These are phyloP conservation scores for Camellia lanceoleosa DNA, from an alignment of 148 eudicot species.

Conservation along the genomic window DNA sequence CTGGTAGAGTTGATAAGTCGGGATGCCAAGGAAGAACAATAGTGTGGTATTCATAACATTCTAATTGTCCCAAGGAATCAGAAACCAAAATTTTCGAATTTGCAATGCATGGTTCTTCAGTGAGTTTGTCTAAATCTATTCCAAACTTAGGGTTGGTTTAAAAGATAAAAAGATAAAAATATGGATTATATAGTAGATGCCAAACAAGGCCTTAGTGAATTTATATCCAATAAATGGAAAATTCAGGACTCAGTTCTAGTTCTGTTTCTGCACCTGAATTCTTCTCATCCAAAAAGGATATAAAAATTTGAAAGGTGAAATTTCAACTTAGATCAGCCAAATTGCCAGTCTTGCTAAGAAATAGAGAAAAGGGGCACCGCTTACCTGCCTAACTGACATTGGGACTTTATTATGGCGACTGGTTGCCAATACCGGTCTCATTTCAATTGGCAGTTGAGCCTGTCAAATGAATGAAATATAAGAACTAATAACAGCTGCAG, in stretches of 20 bases:
- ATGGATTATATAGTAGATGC: too few relatives aligned
- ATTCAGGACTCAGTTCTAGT: not conserved
- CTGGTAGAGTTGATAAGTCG: not conserved
- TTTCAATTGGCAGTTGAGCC: conserved; percentile 87
- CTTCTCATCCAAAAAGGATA: conserved; percentile 3
- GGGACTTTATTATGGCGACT: conserved; percentile 81
- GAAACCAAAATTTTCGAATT: not conserved
- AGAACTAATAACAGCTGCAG: conserved; percentile 9
- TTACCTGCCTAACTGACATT: conserved; percentile 79
- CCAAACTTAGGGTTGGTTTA: too few relatives aligned
- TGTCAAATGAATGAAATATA: conserved; percentile 29
- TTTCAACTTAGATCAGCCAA: conserved; percentile 1
- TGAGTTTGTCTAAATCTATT: not conserved
- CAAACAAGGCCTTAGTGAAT: too few relatives aligned
- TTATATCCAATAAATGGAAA: not conserved
- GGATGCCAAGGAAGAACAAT: not conserved
- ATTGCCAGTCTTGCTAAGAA: not conserved
- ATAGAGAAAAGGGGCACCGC: conserved; percentile 5
- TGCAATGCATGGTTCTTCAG: not conserved
- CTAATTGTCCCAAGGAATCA: not conserved
- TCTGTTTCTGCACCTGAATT: conserved; percentile 1
- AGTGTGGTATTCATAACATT: not conserved
- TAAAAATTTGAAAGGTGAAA: not conserved
- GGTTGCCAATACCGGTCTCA: conserved; percentile 79
- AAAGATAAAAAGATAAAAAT: too few relatives aligned